Percentiles rank a stretch among this genome's conserved stretches.
These are phyloP conservation scores for Russula olivacea DNA, from an alignment of 768 basidiomycete genomes.

Conservation along the genomic window DNA sequence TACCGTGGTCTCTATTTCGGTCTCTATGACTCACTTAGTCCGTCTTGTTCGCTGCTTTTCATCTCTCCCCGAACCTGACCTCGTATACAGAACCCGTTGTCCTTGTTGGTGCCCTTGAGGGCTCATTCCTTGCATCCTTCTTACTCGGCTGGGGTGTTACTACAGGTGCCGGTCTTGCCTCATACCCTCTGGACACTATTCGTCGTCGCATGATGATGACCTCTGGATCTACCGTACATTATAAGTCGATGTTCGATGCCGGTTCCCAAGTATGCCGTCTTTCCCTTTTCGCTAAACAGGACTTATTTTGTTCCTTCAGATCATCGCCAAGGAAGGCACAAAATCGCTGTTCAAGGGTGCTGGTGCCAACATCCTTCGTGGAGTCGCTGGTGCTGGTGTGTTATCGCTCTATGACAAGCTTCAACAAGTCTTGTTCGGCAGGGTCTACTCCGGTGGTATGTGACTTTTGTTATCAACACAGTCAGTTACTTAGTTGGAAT, in stretches of 20 bases:
- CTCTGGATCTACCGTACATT: conserved; percentile 89
- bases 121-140: conserved; percentile 97
- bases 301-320: conserved; percentile 32
- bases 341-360: conserved; percentile 99
- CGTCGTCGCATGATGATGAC: conserved; percentile 99
- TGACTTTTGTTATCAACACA: conserved; percentile 11
- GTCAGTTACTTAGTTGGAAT: not conserved
- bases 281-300: not conserved
- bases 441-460: conserved; percentile 95
- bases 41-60: conserved; percentile 32
- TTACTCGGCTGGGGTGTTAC: conserved; percentile 98
- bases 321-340: conserved; percentile 90
- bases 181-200: conserved; percentile 90
- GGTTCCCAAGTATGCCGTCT: conserved; percentile 50
- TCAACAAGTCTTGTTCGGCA: conserved; percentile 94
- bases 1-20: conserved; percentile 99
- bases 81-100: conserved; percentile 78
- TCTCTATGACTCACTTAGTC: conserved; percentile 91
- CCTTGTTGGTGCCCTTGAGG: conserved; percentile 90
- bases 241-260: conserved; percentile 99
- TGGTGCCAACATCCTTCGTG: conserved; percentile 88
- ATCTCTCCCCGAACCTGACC: conserved; percentile 22
- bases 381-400: conserved; percentile 99
- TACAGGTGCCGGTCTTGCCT: conserved; percentile 98
- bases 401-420: conserved; percentile 98